phyloP scores from a whole-genome alignment of 2,329 filamentous ascomycete species.

The Botrytis medusae region DNA sequence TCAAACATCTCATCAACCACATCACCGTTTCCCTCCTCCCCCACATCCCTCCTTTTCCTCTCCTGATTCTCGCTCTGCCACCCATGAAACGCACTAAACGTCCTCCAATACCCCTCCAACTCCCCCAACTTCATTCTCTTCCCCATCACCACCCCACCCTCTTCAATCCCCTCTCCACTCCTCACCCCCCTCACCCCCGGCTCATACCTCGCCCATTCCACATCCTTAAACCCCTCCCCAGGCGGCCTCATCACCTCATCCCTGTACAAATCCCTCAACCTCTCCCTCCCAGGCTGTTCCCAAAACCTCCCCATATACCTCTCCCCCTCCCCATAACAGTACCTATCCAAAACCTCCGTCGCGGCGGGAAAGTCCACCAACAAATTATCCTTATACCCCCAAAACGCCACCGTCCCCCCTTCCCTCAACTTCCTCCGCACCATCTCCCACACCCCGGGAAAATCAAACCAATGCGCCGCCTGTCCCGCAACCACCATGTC shows the following conservation, averaged over 20 bases:
- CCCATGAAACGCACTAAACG: constrained; percentile 58
- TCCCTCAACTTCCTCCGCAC: constrained; percentile 53
- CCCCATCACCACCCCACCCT: constrained; percentile 51
- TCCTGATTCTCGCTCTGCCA: constrained; percentile 59
- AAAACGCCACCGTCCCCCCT: constrained; percentile 62
- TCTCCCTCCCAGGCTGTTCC: constrained; percentile 59
- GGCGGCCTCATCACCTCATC: constrained; percentile 51
- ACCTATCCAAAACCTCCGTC: constrained; percentile 54
- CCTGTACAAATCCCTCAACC: constrained; percentile 53
- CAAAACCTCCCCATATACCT: constrained; percentile 58
- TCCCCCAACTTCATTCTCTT: constrained; percentile 55
- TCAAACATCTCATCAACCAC: constrained; percentile 63
- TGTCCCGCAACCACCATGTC: constrained; percentile 55
- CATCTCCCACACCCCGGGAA: constrained; percentile 53
- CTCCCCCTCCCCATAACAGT: constrained; percentile 53
- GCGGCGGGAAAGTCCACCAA: constrained; percentile 54
- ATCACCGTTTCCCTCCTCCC: constrained; percentile 58
- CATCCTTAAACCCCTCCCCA: constrained; percentile 50
- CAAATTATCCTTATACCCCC: constrained; percentile 65
- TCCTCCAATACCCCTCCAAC: constrained; percentile 60
- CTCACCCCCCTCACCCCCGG: constrained; percentile 47
- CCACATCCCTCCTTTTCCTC: constrained; percentile 48
- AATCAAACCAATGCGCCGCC: constrained; percentile 68
- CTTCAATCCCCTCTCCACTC: constrained; percentile 34
- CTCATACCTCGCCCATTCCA: constrained; percentile 57